Evolutionary conservation across 768 basidiomycete species (phyloP), one percentile per base, ranked within the genome.

Genomic region (Pulveroboletus sp.): DNA sequence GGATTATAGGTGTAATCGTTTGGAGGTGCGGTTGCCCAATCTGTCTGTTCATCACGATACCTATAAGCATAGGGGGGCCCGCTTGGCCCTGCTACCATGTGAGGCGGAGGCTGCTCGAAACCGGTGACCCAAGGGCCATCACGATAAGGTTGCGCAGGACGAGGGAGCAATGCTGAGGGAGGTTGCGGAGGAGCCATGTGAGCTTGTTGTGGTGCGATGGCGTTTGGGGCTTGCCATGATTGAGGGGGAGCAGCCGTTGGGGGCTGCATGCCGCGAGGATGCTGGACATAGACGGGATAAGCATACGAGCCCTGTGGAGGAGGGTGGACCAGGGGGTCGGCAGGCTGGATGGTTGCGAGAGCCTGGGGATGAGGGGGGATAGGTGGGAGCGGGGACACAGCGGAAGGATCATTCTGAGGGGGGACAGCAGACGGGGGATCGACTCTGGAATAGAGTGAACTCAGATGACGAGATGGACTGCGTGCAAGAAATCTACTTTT

Each of bases 121-220:
- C 76, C 60, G 6, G 65, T 72, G 42, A 77, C 77, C 85, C 86
- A 86, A 6, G 74, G 57, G 16, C 76, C 75, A 41, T 79, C 77
- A 21, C 78, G 69, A 57, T 76, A 79, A 21, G 74, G 59, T 37
- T 65, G 69, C 0, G 65, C 8, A 10, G 78, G 73, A 2, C 76
- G 75, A 40, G 74, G 74, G 21, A 78, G 69, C 55, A 78, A 72
- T 6, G 72, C 72, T 1, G 73, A 68, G 2, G 73, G 70, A 5
- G 74, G 69, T 13, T 75, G 72, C 12, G 76, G 70, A 48, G 73
- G 72, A 5, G 81, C 64, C 55, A 81, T 70, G 45, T 78, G 85
- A 0, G 83, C 79, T 55, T 86, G 85, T 45, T 83, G 77, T 7
- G 85, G 84, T 0, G 81, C 76, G 34, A 88, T 82, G 20, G 74